phyloP scores from a whole-genome alignment of 768 basidiomycete genomes.

The Rhodotorula kratochvilovae region DNA sequence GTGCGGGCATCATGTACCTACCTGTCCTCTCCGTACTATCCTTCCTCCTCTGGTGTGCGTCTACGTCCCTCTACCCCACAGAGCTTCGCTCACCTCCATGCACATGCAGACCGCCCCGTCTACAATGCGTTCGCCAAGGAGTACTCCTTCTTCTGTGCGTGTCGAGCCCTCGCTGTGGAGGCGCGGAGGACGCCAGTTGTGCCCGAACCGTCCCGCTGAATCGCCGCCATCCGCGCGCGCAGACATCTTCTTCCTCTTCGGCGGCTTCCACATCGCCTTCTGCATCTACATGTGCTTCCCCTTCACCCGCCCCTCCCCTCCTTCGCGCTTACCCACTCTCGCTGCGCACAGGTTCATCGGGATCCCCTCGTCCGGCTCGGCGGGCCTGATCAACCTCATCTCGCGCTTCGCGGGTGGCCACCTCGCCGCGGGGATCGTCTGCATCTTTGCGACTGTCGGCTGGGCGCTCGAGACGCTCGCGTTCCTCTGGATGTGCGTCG shows the following conservation, averaged over 20 bases:
- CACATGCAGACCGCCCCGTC: constrained; percentile 61
- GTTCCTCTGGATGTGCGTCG: constrained; percentile 26
- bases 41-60: constrained; percentile 80
- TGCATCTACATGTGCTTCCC: constrained; percentile 68
- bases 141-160: constrained; percentile 15
- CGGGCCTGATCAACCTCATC: constrained; percentile 89
- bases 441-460: constrained; percentile 72
- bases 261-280: constrained; percentile 89
- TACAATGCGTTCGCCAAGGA: constrained; percentile 66
- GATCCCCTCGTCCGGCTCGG: constrained; percentile 84
- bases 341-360: constrained; percentile 70
- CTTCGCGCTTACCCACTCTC: constrained; percentile 63
- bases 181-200: too few species aligned
- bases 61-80: background rate
- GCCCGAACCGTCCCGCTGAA: too few species aligned
- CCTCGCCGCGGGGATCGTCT: constrained; percentile 75
- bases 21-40: constrained; percentile 70
- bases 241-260: constrained; percentile 85
- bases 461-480: constrained; percentile 83
- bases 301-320: constrained; percentile 49
- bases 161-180: too few species aligned
- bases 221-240: too few species aligned
- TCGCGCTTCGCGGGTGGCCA: constrained; percentile 66
- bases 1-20: constrained; percentile 73
- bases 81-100: background rate